Conservation (phyloP, 495 filamentous ascomycete species). For the Hypoxylon lienhwacheense region DNA sequence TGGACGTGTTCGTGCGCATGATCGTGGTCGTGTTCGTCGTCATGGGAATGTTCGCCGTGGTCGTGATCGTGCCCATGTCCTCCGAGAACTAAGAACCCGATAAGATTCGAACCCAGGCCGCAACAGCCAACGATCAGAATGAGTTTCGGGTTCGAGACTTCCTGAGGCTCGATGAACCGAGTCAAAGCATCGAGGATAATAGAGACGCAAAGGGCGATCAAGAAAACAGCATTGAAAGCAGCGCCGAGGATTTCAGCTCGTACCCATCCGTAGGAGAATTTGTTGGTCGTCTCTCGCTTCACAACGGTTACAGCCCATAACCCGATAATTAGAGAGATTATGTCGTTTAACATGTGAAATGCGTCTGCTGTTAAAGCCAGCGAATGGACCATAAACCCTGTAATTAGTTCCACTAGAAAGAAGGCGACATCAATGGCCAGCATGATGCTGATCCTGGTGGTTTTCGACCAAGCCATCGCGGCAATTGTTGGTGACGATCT, state of each 20-base stretch:
- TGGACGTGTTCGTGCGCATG: constrained; percentile 45
- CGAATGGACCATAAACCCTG: constrained; percentile 83
- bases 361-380: constrained; percentile 94
- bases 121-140: constrained; percentile 85
- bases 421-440: constrained; percentile 87
- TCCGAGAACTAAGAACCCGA: constrained; percentile 87
- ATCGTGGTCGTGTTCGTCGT: constrained; percentile 48
- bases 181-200: constrained; percentile 95
- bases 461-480: constrained; percentile 87
- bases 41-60: constrained; percentile 54
- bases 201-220: constrained; percentile 91
- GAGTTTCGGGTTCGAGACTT: constrained; percentile 77
- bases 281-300: constrained; percentile 74
- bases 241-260: constrained; percentile 97
- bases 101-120: constrained; percentile 84
- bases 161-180: constrained; percentile 83
- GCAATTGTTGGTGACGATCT: constrained; percentile 5
- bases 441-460: constrained; percentile 87
- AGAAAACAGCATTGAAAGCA: constrained; percentile 92
- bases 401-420: constrained; percentile 84
- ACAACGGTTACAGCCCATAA: constrained; percentile 94
- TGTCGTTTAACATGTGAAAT: constrained; percentile 99
- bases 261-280: constrained; percentile 97
- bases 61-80: constrained; percentile 81
- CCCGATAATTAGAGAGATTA: constrained; percentile 88